phyloP scores from a whole-genome alignment of 176 grass and related monocot genomes.

The Phyllostachys edulis region DNA sequence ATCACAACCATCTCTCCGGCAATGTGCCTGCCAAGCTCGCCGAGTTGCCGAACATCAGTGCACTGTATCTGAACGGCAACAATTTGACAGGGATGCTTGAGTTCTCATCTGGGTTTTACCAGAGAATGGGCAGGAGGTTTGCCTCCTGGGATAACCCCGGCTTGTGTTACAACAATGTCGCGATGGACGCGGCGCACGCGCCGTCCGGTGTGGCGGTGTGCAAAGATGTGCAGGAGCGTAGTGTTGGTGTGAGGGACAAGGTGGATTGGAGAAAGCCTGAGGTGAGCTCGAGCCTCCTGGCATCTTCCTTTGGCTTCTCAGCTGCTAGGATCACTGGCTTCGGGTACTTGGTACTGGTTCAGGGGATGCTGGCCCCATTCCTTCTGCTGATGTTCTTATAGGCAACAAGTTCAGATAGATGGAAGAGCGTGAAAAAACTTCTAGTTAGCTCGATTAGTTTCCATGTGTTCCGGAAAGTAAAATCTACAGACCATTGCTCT shows the following conservation, averaged over 20 bases:
- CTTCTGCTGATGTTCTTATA: slow-evolving; percentile 46
- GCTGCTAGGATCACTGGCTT: not conserved
- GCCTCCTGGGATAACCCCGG: slow-evolving; percentile 86
- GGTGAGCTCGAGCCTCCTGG: slow-evolving; percentile 48
- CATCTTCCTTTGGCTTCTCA: slow-evolving; percentile 22
- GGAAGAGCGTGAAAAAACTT: slow-evolving; percentile 18
- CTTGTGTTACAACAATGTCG: slow-evolving; percentile 49
- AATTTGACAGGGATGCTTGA: slow-evolving; percentile 69
- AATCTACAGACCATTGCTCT: not conserved
- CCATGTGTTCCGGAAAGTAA: not conserved
- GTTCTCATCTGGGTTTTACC: slow-evolving; percentile 69
- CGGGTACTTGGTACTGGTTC: slow-evolving; percentile 40
- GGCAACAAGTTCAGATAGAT: not conserved
- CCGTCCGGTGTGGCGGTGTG: slow-evolving; percentile 45
- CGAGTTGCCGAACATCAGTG: slow-evolving; percentile 54
- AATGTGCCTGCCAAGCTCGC: slow-evolving; percentile 53
- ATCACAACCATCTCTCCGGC: slow-evolving; percentile 71
- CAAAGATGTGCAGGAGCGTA: slow-evolving; percentile 40
- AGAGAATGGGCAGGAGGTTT: slow-evolving; percentile 77
- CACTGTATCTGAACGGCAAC: slow-evolving; percentile 88
- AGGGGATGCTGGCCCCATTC: slow-evolving; percentile 9
- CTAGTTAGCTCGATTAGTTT: slow-evolving; percentile 18
- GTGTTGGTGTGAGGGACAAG: slow-evolving; percentile 5
- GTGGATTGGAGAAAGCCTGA: slow-evolving; percentile 35
- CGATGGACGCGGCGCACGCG: slow-evolving; percentile 21